Percentiles rank a stretch among this genome's conserved stretches.
Evolutionary conservation across 495 filamentous ascomycete species (phyloP).

Genomic region (Aspergillus bridgeri): DNA sequence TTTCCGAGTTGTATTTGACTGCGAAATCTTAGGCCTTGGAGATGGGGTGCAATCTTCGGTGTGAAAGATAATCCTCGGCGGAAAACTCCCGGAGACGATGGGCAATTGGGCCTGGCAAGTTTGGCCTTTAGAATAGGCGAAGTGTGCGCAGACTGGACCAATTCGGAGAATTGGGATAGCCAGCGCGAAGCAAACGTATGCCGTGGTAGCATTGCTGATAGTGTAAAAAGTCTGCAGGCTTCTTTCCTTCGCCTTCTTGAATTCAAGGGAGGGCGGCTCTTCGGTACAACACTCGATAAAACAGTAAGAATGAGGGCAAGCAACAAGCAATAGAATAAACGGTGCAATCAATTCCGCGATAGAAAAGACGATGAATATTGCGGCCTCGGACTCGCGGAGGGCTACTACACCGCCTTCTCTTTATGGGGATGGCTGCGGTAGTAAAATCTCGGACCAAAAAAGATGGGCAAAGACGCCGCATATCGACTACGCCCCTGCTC

Average conservation of each 20-base stretch:
- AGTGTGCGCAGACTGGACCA: slow-evolving; percentile 9
- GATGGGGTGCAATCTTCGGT: background rate
- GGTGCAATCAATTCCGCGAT: background rate
- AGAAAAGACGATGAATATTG: background rate
- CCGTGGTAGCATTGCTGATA: slow-evolving; percentile 19
- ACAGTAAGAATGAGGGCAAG: background rate
- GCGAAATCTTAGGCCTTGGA: background rate
- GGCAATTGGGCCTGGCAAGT: background rate
- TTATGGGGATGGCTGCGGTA: background rate
- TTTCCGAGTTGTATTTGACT: background rate
- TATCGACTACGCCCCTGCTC: slow-evolving; percentile 14
- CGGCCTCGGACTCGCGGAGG: background rate
- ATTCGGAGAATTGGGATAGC: slow-evolving; percentile 19
- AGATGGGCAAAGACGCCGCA: background rate
- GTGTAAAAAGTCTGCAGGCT: background rate
- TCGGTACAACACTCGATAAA: background rate
- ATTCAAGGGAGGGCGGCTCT: too few relatives aligned
- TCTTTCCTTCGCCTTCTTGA: too few relatives aligned
- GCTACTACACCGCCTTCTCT: background rate
- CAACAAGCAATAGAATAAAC: background rate
- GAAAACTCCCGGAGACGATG: background rate
- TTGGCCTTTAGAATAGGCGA: slow-evolving; percentile 6
- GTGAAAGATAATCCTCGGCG: slow-evolving; percentile 12
- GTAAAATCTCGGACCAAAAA: slow-evolving; percentile 18
- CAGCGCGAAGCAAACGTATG: slow-evolving; percentile 22